Evolutionary conservation across 352 stramenopile genomes (phyloP), one percentile per base, ranked within the genome.

Genomic region (Peronospora tabacina): DNA sequence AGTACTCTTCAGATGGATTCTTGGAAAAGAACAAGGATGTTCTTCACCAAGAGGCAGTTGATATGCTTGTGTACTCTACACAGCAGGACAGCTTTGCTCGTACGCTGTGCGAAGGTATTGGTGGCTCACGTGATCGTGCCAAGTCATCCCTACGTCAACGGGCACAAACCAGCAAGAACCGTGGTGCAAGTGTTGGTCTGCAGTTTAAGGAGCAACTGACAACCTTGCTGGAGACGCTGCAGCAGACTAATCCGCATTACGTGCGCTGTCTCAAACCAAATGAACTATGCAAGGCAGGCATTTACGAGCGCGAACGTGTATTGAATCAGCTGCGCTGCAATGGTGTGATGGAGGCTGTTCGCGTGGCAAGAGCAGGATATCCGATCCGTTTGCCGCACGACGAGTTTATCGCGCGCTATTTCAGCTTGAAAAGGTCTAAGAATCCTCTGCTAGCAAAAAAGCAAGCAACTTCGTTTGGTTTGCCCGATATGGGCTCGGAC

Each of bases 241-340:
- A 82, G 29, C 56, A 75, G 26, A 90, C 81, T 0, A 84, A 82
- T 16, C 76, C 85, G 1, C 84, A 95, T 52, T 96, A 95, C 44
- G 85, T 96, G 20, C 77, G 87, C 20, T 95, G 85, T 33, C 57
- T 96, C 22, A 95, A 96, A 62, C 87, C 87, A 3, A 96, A 96
- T 56, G 84, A 95, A 9, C 30, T 66, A 1, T 86, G 74, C 28
- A 68, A 73, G 34, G 67, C 82, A 2, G 48, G 62, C 0, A 54
- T 75, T 34, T 94, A 87, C 33, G 63, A 84, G 34, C 61, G 68
- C 6, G 70, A 87, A 12, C 74, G 83, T 24, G 82, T 95, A 13
- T 43, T 87, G 16, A 86, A 94, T 55, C 76, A 91, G 44, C 75
- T 98, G 24, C 72, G 81, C 13, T 90, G 80, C 54, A 88, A 87